Evolutionary conservation across 129 eudicot species (phyloP), one percentile per base, ranked within the genome.

Genomic region (Centaurea solstitialis): DNA sequence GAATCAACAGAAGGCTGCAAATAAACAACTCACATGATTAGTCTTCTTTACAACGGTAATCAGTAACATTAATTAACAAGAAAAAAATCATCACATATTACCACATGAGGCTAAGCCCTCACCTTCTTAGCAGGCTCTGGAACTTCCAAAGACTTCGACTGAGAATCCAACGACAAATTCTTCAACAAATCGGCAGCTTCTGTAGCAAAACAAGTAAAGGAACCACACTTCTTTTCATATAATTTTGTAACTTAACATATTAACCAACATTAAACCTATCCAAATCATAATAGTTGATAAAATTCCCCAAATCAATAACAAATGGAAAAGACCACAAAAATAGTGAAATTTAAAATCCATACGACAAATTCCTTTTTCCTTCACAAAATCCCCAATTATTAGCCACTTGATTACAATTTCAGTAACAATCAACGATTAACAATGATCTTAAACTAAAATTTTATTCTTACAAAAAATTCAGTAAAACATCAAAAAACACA

Each of bases 141-240:
- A 39, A 84, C 79, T 67, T 94, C 97, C 79, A 87, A 80, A 72
- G 90, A 45, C 76, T 89, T 94, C 1, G 89, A 17, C 66, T 87
- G 92, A 35, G 97, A 78, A 76, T 94, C 98, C 90, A 94, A 83
- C 10, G 97, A 85, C 35, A 94, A 28, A 38, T 92, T 92, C 81
- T 94, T 92, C 84, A 94, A 50, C 89, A 92, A 89, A 77, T 90
- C 98, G 18, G 94, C 90, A 65, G 98, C 83, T 81, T 94, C 98
- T 94, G 62, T 43, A 39, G 78, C 66, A 88, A 1, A 37, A 40
- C 71, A n/a, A 80, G 86, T 87, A 7, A 76, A 88, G 85, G 85
- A 67, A 38, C 10, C 57, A 77, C 40, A 70, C 72, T 70, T 37
- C 66, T 64, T 62, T 75, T 57, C 65, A n/a, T 30, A 22, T 1